Conservation (phyloP, 441 rosid species). For the Pelargonium australe region DNA sequence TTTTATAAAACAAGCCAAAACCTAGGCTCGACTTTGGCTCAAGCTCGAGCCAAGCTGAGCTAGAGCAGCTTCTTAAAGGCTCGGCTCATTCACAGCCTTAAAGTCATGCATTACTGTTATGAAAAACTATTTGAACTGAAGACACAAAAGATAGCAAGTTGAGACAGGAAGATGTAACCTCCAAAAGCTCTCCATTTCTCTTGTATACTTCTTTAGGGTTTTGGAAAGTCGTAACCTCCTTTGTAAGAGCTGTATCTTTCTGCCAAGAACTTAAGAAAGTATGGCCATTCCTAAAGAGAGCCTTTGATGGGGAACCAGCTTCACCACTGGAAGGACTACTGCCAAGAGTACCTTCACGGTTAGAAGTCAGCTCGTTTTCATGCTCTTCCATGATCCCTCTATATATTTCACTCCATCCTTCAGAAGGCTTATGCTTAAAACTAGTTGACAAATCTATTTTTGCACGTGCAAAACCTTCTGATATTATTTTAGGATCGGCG, state of each 20-base stretch:
- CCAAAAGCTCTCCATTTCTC: constrained; percentile 86
- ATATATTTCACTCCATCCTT: constrained; percentile 54
- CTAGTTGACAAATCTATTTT: constrained; percentile 42
- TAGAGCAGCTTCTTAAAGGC: too few relatives aligned
- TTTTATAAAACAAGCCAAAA: too few relatives aligned
- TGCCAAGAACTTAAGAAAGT: constrained; percentile 48
- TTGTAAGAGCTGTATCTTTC: constrained; percentile 38
- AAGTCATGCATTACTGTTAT: constrained; percentile 9
- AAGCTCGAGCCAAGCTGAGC: too few relatives aligned
- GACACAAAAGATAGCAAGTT: constrained; percentile 13
- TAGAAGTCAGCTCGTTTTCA: constrained; percentile 28
- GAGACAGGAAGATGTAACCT: constrained; percentile 41
- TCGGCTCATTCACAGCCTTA: too few relatives aligned
- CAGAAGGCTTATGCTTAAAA: constrained; percentile 34
- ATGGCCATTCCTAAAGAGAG: constrained; percentile 35
- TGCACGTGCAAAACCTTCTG: constrained; percentile 53
- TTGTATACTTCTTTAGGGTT: constrained; percentile 63
- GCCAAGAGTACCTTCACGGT: constrained; percentile 34
- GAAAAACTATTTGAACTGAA: constrained; percentile 18
- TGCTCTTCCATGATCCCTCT: constrained; percentile 34
- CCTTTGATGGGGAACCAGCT: constrained; percentile 34
- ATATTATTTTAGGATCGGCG: constrained; percentile 58
- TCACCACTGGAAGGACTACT: constrained; percentile 33
- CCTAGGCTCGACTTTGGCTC: too few relatives aligned
- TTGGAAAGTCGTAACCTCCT: constrained; percentile 46